Evolutionary conservation across 305 asterid genomes (phyloP), one percentile per base, ranked within the genome.

Genomic region (Fraxinus sp.): DNA sequence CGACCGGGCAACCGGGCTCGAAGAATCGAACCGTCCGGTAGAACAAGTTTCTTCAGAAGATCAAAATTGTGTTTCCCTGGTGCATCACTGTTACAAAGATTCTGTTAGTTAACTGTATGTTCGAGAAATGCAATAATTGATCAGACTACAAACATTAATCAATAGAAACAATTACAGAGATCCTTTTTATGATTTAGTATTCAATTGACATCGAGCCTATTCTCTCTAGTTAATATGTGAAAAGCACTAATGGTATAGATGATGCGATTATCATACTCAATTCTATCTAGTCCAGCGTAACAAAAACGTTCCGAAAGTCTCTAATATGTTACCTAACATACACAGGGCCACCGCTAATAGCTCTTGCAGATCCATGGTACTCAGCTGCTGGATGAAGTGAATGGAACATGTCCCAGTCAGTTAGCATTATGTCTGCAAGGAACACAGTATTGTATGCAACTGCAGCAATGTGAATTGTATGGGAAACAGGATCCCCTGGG

Each of bases 321-420:
- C 24, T 0, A 14, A 16, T n/a, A 20, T 4, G 36, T 79, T 77
- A 91, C 98, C 98, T 95, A 72, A 94, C 98, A 82, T 93, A 95
- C 37, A 95, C 90, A 46, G 97, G 93, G 14, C 98, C 99, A 76
- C 97, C 99, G 78, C 98, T 94, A 13, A 95, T 90, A 1, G 98
- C 98, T 83, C 98, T 82, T 32, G 99, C 99, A 0, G 99, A 95
- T 59, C 90, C 99, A 64, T 95, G 99, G 86, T 92, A 95, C 82
- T 95, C 99, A 0, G 98, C 98, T 0, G 93, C 99, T 0, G 96
- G 96, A 80, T 95, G 99, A 62, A 90, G 89, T 41, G 98, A 95
- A 77, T 95, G 99, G 89, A 95, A 95, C 99, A 95, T 94, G 66
- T 95, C 99, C 99, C 99, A 94, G 83, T 95, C 99, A 26, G 99